Conservation (phyloP, 129 eudicot genomes). For the Tanacetum coccineum region DNA sequence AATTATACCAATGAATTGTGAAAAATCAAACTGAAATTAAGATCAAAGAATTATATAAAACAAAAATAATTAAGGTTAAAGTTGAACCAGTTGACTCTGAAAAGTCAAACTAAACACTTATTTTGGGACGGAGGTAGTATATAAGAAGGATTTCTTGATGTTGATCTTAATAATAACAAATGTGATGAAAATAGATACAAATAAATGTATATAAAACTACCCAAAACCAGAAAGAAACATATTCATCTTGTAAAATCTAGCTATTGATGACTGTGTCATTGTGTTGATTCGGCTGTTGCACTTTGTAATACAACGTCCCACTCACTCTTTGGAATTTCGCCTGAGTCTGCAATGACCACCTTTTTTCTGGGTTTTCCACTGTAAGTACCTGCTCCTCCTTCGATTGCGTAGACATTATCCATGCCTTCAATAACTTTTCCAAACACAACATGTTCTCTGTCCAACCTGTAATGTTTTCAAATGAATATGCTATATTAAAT, state of each 20-base stretch:
- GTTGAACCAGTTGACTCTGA: too few relatives aligned
- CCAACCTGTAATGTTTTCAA: slow-evolving; percentile 52
- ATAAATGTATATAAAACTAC: slow-evolving; percentile 25
- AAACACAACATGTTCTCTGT: slow-evolving; percentile 79
- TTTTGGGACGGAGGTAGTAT: too few relatives aligned
- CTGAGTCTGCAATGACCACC: slow-evolving; percentile 72
- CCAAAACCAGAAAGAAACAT: slow-evolving; percentile 1
- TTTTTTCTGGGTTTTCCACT: slow-evolving; percentile 93
- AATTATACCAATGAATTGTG: too few relatives aligned
- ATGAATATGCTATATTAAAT: background rate
- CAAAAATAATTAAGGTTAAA: too few relatives aligned
- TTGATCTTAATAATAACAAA: slow-evolving; percentile 7
- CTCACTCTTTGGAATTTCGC: slow-evolving; percentile 67
- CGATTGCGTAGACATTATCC: slow-evolving; percentile 84
- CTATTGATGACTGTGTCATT: slow-evolving; percentile 6
- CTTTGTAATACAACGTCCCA: slow-evolving; percentile 60
- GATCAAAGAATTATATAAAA: too few relatives aligned
- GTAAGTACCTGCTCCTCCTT: slow-evolving; percentile 96
- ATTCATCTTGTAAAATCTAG: slow-evolving; percentile 24
- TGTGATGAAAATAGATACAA: slow-evolving; percentile 29
- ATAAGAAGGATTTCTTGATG: slow-evolving; percentile 19
- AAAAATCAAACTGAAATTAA: too few relatives aligned
- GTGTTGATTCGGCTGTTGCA: slow-evolving; percentile 31
- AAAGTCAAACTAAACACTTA: too few relatives aligned
- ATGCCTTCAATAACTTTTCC: slow-evolving; percentile 91